phyloP scores from a whole-genome alignment of 2,329 filamentous ascomycete genomes.

The Claviceps capensis region DNA sequence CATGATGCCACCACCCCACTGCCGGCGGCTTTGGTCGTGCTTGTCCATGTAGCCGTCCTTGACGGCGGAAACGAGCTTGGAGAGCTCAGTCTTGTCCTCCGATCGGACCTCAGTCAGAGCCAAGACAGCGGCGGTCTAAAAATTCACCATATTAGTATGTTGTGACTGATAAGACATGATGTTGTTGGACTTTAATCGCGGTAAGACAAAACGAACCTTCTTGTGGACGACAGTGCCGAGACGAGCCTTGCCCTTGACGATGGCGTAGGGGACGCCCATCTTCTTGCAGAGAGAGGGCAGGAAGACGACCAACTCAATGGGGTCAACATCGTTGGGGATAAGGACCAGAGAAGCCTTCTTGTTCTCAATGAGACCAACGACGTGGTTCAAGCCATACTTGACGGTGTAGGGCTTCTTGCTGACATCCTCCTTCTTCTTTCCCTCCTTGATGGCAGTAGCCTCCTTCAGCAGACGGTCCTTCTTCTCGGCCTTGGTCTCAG shows the following conservation, averaged over 20 bases:
- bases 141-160: not conserved
- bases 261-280: conserved; percentile 99
- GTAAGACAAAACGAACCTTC: conserved; percentile 50
- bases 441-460: conserved; percentile 92
- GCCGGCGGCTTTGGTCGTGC: conserved; percentile 78
- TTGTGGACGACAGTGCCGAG: conserved; percentile 99
- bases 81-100: conserved; percentile 96
- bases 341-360: conserved; percentile 98
- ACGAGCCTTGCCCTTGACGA: conserved; percentile 99
- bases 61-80: conserved; percentile 89
- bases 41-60: conserved; percentile 98
- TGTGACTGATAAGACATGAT: not conserved
- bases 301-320: conserved; percentile 99
- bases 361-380: conserved; percentile 93
- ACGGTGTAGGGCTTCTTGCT: conserved; percentile 99
- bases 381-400: conserved; percentile 99
- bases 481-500: conserved; percentile 98
- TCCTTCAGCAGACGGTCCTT: conserved; percentile 98
- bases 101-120: conserved; percentile 92
- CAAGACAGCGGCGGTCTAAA: conserved; percentile 82
- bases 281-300: conserved; percentile 98
- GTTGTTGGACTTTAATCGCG: not conserved
- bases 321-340: conserved; percentile 98
- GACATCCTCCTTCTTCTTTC: conserved; percentile 99
- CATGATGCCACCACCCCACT: conserved; percentile 99